These are phyloP conservation scores for Grosmannia clavigera DNA, from an alignment of 2,329 filamentous ascomycete genomes.

Conservation along the genomic window DNA sequence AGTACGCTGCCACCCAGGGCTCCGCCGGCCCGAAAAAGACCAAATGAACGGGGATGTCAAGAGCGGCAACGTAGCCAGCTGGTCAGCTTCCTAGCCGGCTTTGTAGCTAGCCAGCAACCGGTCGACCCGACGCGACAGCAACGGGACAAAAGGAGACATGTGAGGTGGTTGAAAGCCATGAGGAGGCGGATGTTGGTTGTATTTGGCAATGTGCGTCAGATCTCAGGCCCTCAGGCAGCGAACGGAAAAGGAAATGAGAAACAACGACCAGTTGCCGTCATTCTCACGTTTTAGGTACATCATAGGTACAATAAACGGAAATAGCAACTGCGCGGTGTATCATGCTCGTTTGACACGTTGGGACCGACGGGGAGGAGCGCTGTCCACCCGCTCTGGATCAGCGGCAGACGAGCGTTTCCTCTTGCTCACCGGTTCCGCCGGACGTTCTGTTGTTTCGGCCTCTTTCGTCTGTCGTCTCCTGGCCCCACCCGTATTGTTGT, in stretches of 20 bases:
- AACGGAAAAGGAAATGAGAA: no score
- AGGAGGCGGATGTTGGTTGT: no score
- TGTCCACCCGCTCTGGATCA: not conserved
- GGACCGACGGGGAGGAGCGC: not conserved
- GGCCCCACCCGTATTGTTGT: not conserved
- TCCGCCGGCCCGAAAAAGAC: conserved; percentile 46
- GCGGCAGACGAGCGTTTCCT: not conserved
- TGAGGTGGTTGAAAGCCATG: no score
- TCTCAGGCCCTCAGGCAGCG: no score
- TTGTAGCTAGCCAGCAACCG: no score
- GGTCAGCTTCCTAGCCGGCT: no score
- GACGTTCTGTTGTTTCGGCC: not conserved
- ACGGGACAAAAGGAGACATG: no score
- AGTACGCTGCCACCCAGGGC: conserved; percentile 51
- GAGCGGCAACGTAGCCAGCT: not conserved
- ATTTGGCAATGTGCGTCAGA: no score
- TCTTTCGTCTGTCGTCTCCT: not conserved
- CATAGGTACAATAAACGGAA: not conserved
- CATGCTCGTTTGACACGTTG: not conserved
- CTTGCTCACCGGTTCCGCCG: no score
- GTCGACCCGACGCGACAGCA: no score
- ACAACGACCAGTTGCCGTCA: no score
- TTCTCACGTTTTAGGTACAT: not conserved
- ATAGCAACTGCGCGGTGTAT: not conserved
- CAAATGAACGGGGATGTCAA: conserved; percentile 24